Base-by-base conservation (phyloP, 164 flowering plant genomes). In the Aristolochia californica region DNA sequence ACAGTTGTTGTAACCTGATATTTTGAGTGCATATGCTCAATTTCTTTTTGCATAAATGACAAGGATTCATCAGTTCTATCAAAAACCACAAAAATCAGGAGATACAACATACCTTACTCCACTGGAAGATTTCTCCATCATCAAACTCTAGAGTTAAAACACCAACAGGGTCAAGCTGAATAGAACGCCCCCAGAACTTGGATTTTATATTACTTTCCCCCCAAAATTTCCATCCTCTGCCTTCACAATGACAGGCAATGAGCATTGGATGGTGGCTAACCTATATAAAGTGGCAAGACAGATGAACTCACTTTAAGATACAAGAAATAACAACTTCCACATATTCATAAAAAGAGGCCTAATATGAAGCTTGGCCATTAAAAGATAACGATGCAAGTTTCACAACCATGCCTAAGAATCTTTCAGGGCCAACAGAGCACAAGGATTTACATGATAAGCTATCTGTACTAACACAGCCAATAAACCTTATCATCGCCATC, bases 251-350 rank as follows among this genome's bases (percentile, higher is more conserved):
- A 72, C 96, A 91, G 62, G 96, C 98, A 66, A 91, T 78, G 50
- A 88, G 74, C 17, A 88, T 91, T 47, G 98, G 98, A 62, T 88
- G 98, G 72, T 91, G 98, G 65, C 98, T 91, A 38, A 91, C 98
- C 98, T 91, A 76, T 64, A 18, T 45, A 60, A 13, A 53, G 45
- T 34, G 38, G 20, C 22, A 52, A n/a, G 44, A 62, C 23, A 52
- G 40, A 49, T 24, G 23, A 49, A 16, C 20, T 58, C 28, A 48
- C 15, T 16, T n/a, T 49, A 13, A 47, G 48, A 48, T 18, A 25
- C 49, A 22, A 18, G 26, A 48, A 34, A 34, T 34, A 34, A 34
- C 40, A 34, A 34, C 40, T 5, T 2, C 40, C 10, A 34, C 40
- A 34, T 8, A 34, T 12, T 34, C 40, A 2, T 7, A 3, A 34